Conservation (phyloP, 768 basidiomycete genomes). For the Calocybe cyanea region DNA sequence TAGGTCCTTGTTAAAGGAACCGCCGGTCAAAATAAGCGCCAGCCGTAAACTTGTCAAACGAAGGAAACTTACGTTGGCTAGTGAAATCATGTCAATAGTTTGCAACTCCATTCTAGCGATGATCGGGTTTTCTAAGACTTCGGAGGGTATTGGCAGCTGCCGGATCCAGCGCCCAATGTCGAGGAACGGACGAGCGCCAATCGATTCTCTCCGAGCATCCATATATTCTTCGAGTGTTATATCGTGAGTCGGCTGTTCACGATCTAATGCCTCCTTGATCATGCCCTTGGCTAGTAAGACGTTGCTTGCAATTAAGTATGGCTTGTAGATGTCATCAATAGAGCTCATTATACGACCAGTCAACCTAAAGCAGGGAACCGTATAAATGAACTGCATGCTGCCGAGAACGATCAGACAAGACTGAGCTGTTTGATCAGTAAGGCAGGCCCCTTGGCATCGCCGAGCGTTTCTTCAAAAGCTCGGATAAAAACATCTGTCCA, state of each 20-base stretch:
- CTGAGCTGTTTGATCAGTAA: conserved; percentile 5
- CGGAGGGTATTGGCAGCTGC: background rate
- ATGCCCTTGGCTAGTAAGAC: conserved; percentile 7
- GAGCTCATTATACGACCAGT: background rate
- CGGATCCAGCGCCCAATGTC: conserved; percentile 8
- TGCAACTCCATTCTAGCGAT: conserved; percentile 5
- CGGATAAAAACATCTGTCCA: conserved; percentile 9
- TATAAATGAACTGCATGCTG: background rate
- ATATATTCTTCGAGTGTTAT: conserved; percentile 6
- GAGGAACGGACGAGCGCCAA: conserved; percentile 5
- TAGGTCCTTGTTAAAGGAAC: no score
- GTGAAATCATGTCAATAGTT: background rate
- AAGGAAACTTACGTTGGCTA: background rate
- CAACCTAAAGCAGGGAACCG: background rate
- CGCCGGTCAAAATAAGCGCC: background rate
- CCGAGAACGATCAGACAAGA: background rate
- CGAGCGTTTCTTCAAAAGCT: conserved; percentile 5
- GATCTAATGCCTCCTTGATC: conserved; percentile 8
- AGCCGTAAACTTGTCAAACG: background rate
- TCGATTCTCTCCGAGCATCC: conserved; percentile 5
- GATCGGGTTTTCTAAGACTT: background rate
- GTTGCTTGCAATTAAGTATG: conserved; percentile 3
- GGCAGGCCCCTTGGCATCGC: conserved; percentile 2
- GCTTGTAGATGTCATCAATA: background rate
- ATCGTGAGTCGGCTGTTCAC: conserved; percentile 5